phyloP scores from a whole-genome alignment of 345 rosid species.

The Ricinus communis region DNA sequence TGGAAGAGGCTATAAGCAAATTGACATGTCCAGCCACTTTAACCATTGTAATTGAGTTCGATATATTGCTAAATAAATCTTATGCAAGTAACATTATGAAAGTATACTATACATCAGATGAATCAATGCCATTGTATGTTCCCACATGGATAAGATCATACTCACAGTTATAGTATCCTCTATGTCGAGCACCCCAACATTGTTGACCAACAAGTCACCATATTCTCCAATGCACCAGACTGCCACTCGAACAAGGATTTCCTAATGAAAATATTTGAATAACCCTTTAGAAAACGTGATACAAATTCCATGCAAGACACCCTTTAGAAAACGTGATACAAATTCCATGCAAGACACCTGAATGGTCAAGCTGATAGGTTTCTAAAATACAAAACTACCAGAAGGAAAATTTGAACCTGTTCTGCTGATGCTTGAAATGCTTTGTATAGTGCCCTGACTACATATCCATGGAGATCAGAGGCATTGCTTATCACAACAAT shows the following conservation, averaged over 20 bases:
- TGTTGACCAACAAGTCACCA: constrained; percentile 91
- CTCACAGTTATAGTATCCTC: constrained; percentile 94
- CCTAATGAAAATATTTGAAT: constrained; percentile 48
- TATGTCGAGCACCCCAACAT: constrained; percentile 75
- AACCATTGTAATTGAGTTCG: constrained; percentile 2
- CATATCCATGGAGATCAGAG: constrained; percentile 91
- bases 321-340: not conserved
- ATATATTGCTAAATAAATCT: not conserved
- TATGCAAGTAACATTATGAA: not conserved
- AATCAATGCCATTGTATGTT: not conserved
- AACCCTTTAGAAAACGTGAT: constrained; percentile 9
- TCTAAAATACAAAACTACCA: constrained; percentile 12
- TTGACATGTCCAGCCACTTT: constrained; percentile 10
- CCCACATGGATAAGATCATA: constrained; percentile 16
- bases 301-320: constrained; percentile 14
- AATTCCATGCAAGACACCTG: constrained; percentile 17
- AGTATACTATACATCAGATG: not conserved
- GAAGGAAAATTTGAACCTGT: constrained; percentile 48
- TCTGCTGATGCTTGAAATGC: constrained; percentile 72
- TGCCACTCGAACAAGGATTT: constrained; percentile 92
- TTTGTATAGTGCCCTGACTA: constrained; percentile 81
- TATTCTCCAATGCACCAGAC: constrained; percentile 99
- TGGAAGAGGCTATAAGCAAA: constrained; percentile 1
- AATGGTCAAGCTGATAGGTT: constrained; percentile 28
- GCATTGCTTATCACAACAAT: constrained; percentile 94